Evolutionary conservation across 495 filamentous ascomycete genomes (phyloP).

Genomic region (Daldinia bambusicola): DNA sequence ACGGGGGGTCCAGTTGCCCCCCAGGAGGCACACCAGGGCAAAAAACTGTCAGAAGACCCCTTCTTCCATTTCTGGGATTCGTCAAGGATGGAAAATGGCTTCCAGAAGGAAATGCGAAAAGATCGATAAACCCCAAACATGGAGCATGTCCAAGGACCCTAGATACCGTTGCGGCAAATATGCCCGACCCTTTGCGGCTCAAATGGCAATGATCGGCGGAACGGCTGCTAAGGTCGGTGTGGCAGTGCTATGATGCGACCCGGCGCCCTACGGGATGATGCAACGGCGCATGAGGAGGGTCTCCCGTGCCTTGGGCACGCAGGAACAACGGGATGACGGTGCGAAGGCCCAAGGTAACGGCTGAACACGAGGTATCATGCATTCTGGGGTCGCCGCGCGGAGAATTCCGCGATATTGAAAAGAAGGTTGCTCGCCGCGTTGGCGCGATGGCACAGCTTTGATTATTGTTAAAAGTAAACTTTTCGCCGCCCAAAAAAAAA

Average conservation of each 20-base stretch:
- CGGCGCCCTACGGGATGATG: conserved; percentile 40
- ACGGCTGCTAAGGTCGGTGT: conserved; percentile 35
- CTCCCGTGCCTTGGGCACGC: conserved; percentile 19
- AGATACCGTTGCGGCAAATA: conserved; percentile 39
- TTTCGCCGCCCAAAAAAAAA: neutral
- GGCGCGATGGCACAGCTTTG: conserved; percentile 13
- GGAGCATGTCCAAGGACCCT: conserved; percentile 22
- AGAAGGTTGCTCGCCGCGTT: neutral
- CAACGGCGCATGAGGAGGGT: conserved; percentile 34
- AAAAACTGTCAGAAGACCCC: conserved; percentile 28
- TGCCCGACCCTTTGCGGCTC: conserved; percentile 24
- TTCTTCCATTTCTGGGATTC: conserved; percentile 29
- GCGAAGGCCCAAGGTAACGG: conserved; percentile 31
- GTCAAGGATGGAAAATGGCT: conserved; percentile 14
- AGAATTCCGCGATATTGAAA: conserved; percentile 20
- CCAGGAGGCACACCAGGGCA: neutral
- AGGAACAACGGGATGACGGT: conserved; percentile 36
- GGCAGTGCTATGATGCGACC: conserved; percentile 41
- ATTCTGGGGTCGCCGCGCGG: conserved; percentile 36
- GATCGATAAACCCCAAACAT: conserved; percentile 31
- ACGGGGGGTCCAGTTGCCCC: neutral
- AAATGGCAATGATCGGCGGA: conserved; percentile 41
- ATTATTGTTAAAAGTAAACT: neutral
- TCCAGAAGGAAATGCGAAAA: conserved; percentile 28
- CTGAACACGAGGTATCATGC: conserved; percentile 41